Conservation (phyloP, 1,284 basidiomycete genomes). For the Volvariella volvacea region DNA sequence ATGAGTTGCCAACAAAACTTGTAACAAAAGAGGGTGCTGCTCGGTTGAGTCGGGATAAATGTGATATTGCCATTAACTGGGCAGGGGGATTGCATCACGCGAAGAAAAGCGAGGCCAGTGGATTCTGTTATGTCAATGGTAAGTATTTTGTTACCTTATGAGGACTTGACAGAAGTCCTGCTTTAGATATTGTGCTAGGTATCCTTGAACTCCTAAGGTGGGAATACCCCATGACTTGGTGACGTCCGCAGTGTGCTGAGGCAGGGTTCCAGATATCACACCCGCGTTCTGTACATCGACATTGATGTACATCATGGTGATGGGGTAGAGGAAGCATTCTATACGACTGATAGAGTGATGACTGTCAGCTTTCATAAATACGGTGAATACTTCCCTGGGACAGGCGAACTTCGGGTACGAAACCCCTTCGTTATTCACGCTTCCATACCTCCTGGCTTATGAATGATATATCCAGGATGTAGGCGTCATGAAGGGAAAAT, state of each 20-base stretch:
- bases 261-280: conserved; percentile 66
- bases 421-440: not conserved
- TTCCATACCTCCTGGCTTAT: conserved; percentile 4
- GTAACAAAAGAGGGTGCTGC: conserved; percentile 83
- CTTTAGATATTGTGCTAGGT: conserved; percentile 87
- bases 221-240: conserved; percentile 11
- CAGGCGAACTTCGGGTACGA: conserved; percentile 86
- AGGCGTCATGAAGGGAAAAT: conserved; percentile 88
- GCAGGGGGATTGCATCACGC: conserved; percentile 97
- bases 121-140: conserved; percentile 99
- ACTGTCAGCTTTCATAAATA: conserved; percentile 99
- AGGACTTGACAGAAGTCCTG: conserved; percentile 19
- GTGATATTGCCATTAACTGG: conserved; percentile 99
- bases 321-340: conserved; percentile 99
- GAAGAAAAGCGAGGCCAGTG: conserved; percentile 97
- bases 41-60: conserved; percentile 91
- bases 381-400: conserved; percentile 98
- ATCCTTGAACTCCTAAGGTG: conserved; percentile 90
- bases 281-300: conserved; percentile 95
- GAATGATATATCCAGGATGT: conserved; percentile 69
- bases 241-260: not conserved
- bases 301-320: conserved; percentile 99
- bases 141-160: conserved; percentile 8
- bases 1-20: not conserved
- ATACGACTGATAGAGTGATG: conserved; percentile 99